Percentiles rank a stretch among this genome's conserved stretches.
phyloP scores from a whole-genome alignment of 805 yeast species.

The Kazachstania viticola region DNA sequence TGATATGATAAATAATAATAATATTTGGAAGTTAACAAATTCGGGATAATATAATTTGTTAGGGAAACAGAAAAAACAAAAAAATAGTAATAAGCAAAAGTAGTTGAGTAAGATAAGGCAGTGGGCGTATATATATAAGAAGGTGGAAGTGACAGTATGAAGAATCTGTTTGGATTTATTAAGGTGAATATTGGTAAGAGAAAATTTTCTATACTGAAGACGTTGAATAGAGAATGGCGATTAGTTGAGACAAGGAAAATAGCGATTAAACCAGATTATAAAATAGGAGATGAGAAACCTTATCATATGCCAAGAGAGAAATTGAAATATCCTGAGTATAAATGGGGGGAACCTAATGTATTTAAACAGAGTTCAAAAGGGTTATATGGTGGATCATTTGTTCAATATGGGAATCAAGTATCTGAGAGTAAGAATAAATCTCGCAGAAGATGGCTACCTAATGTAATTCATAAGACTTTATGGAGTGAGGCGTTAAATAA shows the following conservation, averaged over 20 bases:
- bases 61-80: no score
- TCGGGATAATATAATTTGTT: no score
- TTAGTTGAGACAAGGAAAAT: constrained; percentile 38
- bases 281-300: constrained; percentile 46
- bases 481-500: constrained; percentile 75
- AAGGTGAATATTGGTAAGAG: constrained; percentile 4
- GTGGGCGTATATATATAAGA: no score
- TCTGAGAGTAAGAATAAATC: constrained; percentile 67
- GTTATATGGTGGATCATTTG: constrained; percentile 78
- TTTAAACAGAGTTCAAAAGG: constrained; percentile 84
- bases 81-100: no score
- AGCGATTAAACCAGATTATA: constrained; percentile 32
- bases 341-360: constrained; percentile 65
- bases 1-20: no score
- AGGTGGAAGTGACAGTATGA: no score
- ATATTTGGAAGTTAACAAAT: no score
- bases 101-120: no score
- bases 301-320: constrained; percentile 33
- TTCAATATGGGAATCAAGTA: constrained; percentile 64
- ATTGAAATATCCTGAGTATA: constrained; percentile 49
- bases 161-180: no score
- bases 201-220: constrained; percentile 11
- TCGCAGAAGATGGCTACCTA: constrained; percentile 73
- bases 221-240: constrained; percentile 28
- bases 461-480: constrained; percentile 58